These are phyloP conservation scores for Blepharisma undulans DNA, from an alignment of 169 alveolate genomes.

Conservation along the genomic window DNA sequence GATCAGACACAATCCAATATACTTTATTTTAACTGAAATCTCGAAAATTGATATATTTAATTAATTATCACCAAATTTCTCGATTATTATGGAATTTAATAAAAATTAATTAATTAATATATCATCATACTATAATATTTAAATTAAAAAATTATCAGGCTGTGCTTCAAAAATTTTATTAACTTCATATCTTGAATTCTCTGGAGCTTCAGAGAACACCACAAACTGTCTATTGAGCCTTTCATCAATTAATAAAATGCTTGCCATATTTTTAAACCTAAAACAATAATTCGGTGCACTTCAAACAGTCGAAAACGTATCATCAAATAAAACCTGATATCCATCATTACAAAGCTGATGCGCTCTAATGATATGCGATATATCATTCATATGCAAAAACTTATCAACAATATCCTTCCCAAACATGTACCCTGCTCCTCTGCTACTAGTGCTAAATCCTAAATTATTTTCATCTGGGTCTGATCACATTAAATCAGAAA, in stretches of 20 bases:
- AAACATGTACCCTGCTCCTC: conserved; percentile 89
- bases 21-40: not conserved
- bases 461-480: conserved; percentile 81
- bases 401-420: conserved; percentile 78
- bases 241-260: conserved; percentile 39
- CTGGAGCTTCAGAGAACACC: conserved; percentile 36
- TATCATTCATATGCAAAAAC: conserved; percentile 71
- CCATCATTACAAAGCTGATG: conserved; percentile 87
- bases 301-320: conserved; percentile 83
- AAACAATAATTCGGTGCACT: conserved; percentile 87
- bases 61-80: not conserved
- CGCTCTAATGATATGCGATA: conserved; percentile 76
- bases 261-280: conserved; percentile 55
- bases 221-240: conserved; percentile 17
- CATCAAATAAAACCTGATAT: conserved; percentile 71
- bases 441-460: conserved; percentile 71
- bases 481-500: conserved; percentile 87
- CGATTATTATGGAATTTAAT: too few species aligned
- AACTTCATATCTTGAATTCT: not conserved
- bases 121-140: not conserved
- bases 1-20: not conserved
- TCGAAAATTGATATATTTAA: not conserved
- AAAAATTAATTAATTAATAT: not conserved
- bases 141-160: conserved; percentile 42
- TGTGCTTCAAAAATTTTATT: conserved; percentile 22